Base-by-base conservation (phyloP, 2,329 filamentous ascomycete genomes). In the Fusarium musae region DNA sequence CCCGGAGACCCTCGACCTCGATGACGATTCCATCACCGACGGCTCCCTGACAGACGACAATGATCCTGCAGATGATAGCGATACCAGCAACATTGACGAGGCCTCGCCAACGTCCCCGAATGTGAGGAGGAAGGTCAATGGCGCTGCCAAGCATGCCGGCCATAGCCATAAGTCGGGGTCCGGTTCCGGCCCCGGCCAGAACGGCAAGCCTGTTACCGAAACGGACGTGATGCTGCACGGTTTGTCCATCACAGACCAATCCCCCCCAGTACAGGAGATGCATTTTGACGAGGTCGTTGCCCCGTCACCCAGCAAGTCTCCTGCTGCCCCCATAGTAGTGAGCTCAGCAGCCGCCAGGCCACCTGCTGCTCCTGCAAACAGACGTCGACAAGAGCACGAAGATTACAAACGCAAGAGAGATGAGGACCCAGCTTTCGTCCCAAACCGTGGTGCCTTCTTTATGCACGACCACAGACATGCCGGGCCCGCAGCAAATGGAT, bases 361-460 rank as follows among this genome's bases (percentile, higher is more conserved):
- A 56, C 85, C 87, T 73, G 90, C 92, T 78, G 87, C 88, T 39
- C 84, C 89, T 66, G 88, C 89, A 59, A 93, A 96, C 72, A 88
- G 90, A 74, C 91, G 93, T 81, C 91, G 93, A 73, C 91, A 93
- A 75, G 95, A 98, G 79, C 94, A 97, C 78, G 95, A 97, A 73
- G 94, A 97, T 79, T 97, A 97, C 84, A 91, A 92, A 83, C 94
- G 93, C 84, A 93, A 93, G 82, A 90, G 94, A 76, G 94, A 97
- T 80, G 91, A 94, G 77, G 94, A 97, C 81, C 96, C 96, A 40
- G 91, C 95, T 16, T 97, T 97, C 83, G 96, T 98, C 62, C 96
- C 96, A 60, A 98, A 97, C 79, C 88, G 96, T 74, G 96, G 96
- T 66, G 92, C 93, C 70, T 98, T 98, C 86, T 98, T 98, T 85